Percentiles rank a stretch among this genome's conserved stretches.
Conservation (phyloP, 257 asterid species). For the Solanum corneliomulleri region DNA sequence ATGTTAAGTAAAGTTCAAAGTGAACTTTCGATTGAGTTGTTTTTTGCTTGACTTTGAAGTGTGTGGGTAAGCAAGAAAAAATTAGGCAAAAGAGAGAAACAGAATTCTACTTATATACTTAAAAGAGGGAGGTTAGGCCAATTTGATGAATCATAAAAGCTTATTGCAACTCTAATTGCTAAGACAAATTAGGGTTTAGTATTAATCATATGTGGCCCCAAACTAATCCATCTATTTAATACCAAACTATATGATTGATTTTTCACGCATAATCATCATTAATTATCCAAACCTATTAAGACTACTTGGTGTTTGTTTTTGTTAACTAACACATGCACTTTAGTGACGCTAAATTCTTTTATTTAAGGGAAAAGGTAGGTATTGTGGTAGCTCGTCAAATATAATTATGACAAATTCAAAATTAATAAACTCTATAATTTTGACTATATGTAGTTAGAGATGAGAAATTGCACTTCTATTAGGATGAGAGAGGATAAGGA, state of each 20-base stretch:
- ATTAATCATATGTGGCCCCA: neutral
- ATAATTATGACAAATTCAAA: too few relatives aligned
- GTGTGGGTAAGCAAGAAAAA: slow-evolving; percentile 17
- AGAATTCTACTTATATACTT: neutral
- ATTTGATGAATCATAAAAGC: neutral
- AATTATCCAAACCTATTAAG: neutral
- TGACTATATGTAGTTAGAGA: neutral
- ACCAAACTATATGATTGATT: neutral
- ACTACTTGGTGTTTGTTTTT: neutral
- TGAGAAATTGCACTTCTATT: too few relatives aligned
- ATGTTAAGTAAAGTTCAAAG: slow-evolving; percentile 12
- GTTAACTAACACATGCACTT: neutral
- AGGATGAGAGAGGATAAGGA: neutral
- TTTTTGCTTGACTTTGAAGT: slow-evolving; percentile 27
- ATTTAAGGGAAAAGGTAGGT: neutral
- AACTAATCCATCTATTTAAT: neutral
- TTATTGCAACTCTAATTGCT: neutral
- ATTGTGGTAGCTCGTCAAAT: neutral
- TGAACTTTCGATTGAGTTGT: slow-evolving; percentile 25
- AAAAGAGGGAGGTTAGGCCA: slow-evolving; percentile 16
- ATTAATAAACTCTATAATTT: too few relatives aligned
- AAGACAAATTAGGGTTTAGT: neutral
- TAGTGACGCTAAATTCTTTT: neutral
- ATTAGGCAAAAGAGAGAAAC: slow-evolving; percentile 27
- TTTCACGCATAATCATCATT: neutral